Evolutionary conservation across 768 basidiomycete genomes (phyloP), one percentile per base, ranked within the genome.

Genomic region (Hortiboletus flavorubellus): DNA sequence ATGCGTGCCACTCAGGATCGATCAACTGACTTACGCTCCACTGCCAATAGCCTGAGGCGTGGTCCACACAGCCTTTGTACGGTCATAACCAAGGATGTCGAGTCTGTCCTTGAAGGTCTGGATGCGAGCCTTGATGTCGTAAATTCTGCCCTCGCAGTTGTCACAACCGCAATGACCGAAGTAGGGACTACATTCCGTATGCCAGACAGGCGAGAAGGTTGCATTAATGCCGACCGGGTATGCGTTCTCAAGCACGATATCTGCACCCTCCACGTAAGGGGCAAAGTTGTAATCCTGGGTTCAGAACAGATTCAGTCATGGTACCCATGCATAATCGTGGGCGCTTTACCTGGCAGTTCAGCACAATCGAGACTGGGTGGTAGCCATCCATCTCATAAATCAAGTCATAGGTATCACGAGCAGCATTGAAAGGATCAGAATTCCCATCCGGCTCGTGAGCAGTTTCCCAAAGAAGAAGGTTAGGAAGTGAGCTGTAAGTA

Each of bases 381-480:
- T 21, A 21, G 21, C 21, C 21, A 21, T 21, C 21, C 21, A 21
- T 21, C 21, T 21, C 21, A 21, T 21, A 21, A 21, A 21, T 21
- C 21, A 21, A 58, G 49, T 81, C 75, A 53, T 80, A 78, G 2
- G 83, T 66, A 1, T 40, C 47, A 1, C 53, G 58, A 6, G 88
- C 83, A 0, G 87, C 85, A 51, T 78, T 72, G n/a, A 83, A 65
- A 2, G 88, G 85, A 56, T 88, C 85, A 0, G 78, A 77, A 18
- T 80, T 83, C 39, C 87, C 86, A 53, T 89, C 87, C 1, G 83
- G 86, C 63, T 90, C 86, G 61, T 89, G 86, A 7, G 78, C 84
- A 8, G 85, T 88, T 63, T 89, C 88, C 83, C 84, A 86, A 0
- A 83, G 68, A 11, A 91, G 73, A 26, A 91, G 76, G 58, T 88